Conservation (phyloP, 305 asterid species). For the Salvia sclarea region DNA sequence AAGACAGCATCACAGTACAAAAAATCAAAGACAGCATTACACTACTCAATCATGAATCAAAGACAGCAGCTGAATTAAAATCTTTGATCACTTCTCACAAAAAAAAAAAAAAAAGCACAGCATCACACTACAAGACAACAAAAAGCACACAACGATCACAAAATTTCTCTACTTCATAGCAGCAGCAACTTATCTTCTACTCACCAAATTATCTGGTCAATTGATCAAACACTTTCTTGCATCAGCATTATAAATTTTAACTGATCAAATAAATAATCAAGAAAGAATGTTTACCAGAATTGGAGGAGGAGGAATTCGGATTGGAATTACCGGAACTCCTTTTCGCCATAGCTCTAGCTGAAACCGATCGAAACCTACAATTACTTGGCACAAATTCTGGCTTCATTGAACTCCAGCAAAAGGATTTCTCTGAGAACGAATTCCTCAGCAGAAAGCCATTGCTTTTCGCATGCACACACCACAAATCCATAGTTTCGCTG, state of each 20-base stretch:
- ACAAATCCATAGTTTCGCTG: conserved; percentile 43
- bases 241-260: neutral
- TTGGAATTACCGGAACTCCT: conserved; percentile 44
- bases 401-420: conserved; percentile 38
- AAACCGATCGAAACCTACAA: conserved; percentile 39
- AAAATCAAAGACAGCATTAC: no score
- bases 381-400: conserved; percentile 28
- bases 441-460: conserved; percentile 40
- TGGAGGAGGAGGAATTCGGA: conserved; percentile 48
- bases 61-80: neutral
- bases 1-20: no score
- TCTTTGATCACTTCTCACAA: no score
- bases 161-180: neutral
- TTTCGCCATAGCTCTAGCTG: conserved; percentile 49
- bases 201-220: neutral
- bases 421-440: conserved; percentile 42
- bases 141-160: conserved; percentile 19
- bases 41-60: no score
- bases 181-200: neutral
- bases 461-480: conserved; percentile 47
- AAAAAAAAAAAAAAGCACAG: no score
- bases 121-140: no score
- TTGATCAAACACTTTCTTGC: conserved; percentile 5
- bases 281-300: conserved; percentile 41
- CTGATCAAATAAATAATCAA: neutral